A percentile compares a stretch with the other conserved stretches of the same genome.
Evolutionary conservation across 805 yeast genomes (phyloP).

Genomic region (Sugiyamaella marilandica): DNA sequence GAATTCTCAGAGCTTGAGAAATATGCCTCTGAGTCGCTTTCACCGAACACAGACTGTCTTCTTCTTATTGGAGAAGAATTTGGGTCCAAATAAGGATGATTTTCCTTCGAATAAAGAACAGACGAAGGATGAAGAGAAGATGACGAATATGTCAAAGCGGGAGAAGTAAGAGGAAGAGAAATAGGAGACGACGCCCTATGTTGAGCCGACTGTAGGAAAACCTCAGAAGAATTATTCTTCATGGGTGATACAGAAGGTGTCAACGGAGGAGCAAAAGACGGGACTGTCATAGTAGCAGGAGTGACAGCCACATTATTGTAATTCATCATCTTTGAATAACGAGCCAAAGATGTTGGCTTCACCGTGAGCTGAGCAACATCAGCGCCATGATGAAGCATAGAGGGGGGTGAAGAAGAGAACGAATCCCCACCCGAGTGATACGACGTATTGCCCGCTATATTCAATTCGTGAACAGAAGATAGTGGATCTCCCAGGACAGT

Average conservation of each 20-base stretch:
- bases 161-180: constrained; percentile 7
- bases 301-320: constrained; percentile 19
- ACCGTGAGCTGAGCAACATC: constrained; percentile 13
- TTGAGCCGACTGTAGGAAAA: constrained; percentile 4
- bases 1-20: constrained; percentile 21
- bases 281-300: constrained; percentile 9
- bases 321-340: constrained; percentile 23
- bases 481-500: constrained; percentile 55
- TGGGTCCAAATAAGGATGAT: constrained; percentile 13
- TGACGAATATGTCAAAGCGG: constrained; percentile 9
- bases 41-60: constrained; percentile 7
- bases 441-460: constrained; percentile 43
- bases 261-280: constrained; percentile 2
- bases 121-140: constrained; percentile 4
- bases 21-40: constrained; percentile 21
- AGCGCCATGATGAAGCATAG: constrained; percentile 3
- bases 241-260: constrained; percentile 9
- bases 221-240: constrained; percentile 8
- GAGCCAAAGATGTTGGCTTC: constrained; percentile 23
- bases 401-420: constrained; percentile 7
- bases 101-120: constrained; percentile 3
- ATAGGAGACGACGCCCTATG: constrained; percentile 8
- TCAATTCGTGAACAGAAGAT: constrained; percentile 54
- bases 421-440: constrained; percentile 4
- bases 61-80: constrained; percentile 16